Evolutionary conservation across 2,329 filamentous ascomycete genomes (phyloP).

Genomic region (Colletotrichum karsti): DNA sequence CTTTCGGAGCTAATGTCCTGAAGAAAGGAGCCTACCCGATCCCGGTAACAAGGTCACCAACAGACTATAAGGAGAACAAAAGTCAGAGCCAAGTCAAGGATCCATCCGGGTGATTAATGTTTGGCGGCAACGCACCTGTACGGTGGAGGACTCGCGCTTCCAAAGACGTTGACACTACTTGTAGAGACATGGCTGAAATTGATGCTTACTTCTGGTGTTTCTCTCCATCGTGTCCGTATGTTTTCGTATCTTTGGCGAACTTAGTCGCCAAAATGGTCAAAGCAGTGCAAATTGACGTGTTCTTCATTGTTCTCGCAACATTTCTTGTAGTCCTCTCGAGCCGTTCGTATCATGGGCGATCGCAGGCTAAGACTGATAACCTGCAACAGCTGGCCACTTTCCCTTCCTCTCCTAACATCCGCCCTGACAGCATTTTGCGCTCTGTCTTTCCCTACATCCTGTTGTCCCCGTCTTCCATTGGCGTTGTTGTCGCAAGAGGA

Average conservation of each 20-base stretch:
- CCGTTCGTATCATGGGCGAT: no score
- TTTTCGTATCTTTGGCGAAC: not conserved
- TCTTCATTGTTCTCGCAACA: not conserved
- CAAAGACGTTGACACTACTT: not conserved
- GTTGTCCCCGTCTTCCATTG: no score
- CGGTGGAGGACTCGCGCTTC: not conserved
- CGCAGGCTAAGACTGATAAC: no score
- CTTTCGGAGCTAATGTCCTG: not conserved
- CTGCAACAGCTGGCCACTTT: no score
- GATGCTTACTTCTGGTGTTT: not conserved
- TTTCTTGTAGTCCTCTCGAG: not conserved
- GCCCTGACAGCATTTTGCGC: no score
- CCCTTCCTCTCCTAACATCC: no score
- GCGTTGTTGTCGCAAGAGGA: no score
- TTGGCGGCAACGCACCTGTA: not conserved
- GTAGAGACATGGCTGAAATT: not conserved
- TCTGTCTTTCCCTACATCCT: no score
- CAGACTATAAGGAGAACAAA: not conserved
- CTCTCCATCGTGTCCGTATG: not conserved
- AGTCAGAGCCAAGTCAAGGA: not conserved
- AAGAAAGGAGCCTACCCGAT: not conserved
- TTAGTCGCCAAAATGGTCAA: not conserved
- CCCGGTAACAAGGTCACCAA: not conserved
- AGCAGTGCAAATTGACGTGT: not conserved
- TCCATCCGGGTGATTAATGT: not conserved